These are phyloP conservation scores for Westerdykella sp. DNA, from an alignment of 2,329 filamentous ascomycete species.

Conservation along the genomic window DNA sequence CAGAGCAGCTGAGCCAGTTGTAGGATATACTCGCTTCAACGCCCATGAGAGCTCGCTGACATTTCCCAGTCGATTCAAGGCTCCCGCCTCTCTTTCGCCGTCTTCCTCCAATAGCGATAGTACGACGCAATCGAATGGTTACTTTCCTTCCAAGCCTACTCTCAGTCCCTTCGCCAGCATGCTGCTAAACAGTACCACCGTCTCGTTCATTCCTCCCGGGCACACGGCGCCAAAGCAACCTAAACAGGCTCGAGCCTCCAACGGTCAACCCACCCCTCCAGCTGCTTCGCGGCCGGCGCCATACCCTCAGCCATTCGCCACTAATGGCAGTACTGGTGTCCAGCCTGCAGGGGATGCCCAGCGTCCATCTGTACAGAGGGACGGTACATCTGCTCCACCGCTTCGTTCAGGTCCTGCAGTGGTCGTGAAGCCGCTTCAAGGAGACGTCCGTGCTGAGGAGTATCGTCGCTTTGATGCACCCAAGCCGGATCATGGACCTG, in stretches of 20 bases:
- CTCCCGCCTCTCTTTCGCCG: constrained; percentile 24
- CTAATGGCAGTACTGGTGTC: constrained; percentile 8
- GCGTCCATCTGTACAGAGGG: constrained; percentile 1
- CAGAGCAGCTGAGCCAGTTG: constrained; percentile 65
- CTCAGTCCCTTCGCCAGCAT: constrained; percentile 51
- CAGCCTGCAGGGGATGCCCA: constrained; percentile 14
- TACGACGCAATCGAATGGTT: constrained; percentile 14
- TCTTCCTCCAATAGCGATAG: constrained; percentile 25
- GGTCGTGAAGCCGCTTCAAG: constrained; percentile 43
- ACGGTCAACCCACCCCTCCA: constrained; percentile 7
- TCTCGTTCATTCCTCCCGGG: constrained; percentile 31
- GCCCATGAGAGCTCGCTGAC: constrained; percentile 8
- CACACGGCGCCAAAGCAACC: not conserved
- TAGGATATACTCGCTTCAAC: constrained; percentile 34
- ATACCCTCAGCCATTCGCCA: constrained; percentile 4
- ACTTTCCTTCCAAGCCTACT: constrained; percentile 11
- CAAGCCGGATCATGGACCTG: constrained; percentile 21
- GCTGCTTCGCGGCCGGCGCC: constrained; percentile 10
- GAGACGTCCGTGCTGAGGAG: constrained; percentile 36
- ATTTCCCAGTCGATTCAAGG: constrained; percentile 26
- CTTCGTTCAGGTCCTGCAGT: constrained; percentile 38
- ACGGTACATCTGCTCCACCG: constrained; percentile 5
- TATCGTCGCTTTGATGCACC: constrained; percentile 37
- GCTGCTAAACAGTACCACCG: constrained; percentile 42
- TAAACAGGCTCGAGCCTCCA: constrained; percentile 8